Evolutionary conservation across 345 rosid species (phyloP), one percentile per base, ranked within the genome.

Genomic region (Citrus sp.): DNA sequence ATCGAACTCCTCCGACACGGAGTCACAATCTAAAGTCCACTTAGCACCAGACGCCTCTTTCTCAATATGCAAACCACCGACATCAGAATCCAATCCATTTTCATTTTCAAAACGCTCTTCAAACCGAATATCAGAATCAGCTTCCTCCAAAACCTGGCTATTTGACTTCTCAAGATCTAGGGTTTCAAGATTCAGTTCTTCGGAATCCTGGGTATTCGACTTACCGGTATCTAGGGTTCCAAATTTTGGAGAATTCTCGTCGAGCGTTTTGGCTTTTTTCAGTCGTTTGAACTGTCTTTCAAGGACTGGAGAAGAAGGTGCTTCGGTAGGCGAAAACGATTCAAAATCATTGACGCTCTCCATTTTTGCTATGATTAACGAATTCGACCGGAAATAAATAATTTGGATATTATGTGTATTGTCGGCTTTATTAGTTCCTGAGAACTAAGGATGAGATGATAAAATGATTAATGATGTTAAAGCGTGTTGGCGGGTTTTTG

Each of bases 261-360:
- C 66, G 2, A 76, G 77, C 18, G 80, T n/a, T 28, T 79, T 77
- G 16, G 88, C 83, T 66, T 82, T 90, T 85, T 87, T 93, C 76
- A 95, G 81, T 84, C 96, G 93, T 78, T 92, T 87, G 37, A 95
- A 89, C 89, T 83, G 88, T 62, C 90, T 84, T 35, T 71, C 86
- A 3, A 84, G 84, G 73, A 82, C 72, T 0, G 89, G 88, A 72
- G 89, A 83, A 54, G 89, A 81, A 46, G 85, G 75, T 42, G 77
- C 66, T n/a, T 87, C 89, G 19, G 86, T 22, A 10, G 87, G 92
- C 18, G 90, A 84, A 81, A 80, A 79, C 28, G 78, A 87, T 55
- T 84, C 85, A 13, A 88, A 67, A 74, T 86, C 90, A 58, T 85
- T 86, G 62, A 88, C 88, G 80, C 72, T 84, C 40, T 35, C 82